Percentiles rank a stretch among this genome's conserved stretches.
These are phyloP conservation scores for Colletotrichum tabaci DNA, from an alignment of 2,329 filamentous ascomycete species.

Conservation along the genomic window DNA sequence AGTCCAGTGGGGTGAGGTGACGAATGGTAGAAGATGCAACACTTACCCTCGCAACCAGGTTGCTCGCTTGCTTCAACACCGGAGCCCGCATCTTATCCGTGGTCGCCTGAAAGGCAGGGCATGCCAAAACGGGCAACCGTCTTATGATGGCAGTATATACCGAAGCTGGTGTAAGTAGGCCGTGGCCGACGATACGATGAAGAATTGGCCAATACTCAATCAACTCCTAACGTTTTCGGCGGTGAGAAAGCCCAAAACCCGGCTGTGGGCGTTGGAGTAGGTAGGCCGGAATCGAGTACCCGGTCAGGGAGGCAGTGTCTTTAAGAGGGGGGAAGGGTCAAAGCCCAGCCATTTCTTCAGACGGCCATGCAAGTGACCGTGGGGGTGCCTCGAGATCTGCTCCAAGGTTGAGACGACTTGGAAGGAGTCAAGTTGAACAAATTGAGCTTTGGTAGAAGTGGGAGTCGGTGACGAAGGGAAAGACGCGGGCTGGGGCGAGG, in stretches of 20 bases:
- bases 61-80: slow-evolving; percentile 32
- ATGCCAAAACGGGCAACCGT: background rate
- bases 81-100: slow-evolving; percentile 31
- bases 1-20: background rate
- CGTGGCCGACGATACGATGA: background rate
- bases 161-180: background rate
- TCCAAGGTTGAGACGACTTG: background rate
- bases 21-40: background rate
- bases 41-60: slow-evolving; percentile 33
- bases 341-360: slow-evolving; percentile 39
- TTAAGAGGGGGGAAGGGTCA: slow-evolving; percentile 32
- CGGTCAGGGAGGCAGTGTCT: slow-evolving; percentile 19
- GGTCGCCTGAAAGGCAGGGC: background rate
- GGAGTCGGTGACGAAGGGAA: slow-evolving; percentile 23
- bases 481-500: background rate
- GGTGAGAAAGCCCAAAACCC: slow-evolving; percentile 1
- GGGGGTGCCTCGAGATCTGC: background rate
- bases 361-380: slow-evolving; percentile 22
- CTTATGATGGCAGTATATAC: background rate
- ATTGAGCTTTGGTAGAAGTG: slow-evolving; percentile 3
- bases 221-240: background rate
- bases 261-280: background rate
- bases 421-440: background rate
- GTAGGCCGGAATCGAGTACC: background rate
- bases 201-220: background rate